phyloP scores from a whole-genome alignment of 495 filamentous ascomycete genomes.

The Tuber calosporum region DNA sequence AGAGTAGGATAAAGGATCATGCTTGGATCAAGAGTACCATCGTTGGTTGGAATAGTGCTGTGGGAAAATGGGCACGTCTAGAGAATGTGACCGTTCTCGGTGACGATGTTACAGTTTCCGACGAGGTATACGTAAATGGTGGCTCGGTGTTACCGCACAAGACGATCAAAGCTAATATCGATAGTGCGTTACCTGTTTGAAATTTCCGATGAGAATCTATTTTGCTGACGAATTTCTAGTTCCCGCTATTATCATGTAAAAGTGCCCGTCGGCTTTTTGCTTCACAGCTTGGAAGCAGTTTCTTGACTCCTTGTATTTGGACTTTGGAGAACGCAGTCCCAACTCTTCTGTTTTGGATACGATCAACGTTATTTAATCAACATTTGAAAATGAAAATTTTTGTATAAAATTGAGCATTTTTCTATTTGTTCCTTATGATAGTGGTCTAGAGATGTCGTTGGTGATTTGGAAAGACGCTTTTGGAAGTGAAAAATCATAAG shows the following conservation, averaged over 20 bases:
- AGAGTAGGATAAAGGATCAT: conserved; percentile 95
- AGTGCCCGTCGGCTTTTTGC: conserved; percentile 18
- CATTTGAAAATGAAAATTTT: background rate
- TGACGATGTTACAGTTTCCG: conserved; percentile 95
- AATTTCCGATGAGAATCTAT: background rate
- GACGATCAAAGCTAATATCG: conserved; percentile 97
- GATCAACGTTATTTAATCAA: background rate
- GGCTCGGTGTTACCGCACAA: conserved; percentile 95
- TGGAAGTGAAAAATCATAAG: background rate
- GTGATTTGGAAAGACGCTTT: background rate
- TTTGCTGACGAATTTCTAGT: conserved; percentile 44
- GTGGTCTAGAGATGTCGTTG: background rate
- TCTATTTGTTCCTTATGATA: background rate
- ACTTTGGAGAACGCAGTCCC: conserved; percentile 18
- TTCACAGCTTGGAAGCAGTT: conserved; percentile 9
- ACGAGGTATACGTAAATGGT: conserved; percentile 98
- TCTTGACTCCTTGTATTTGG: conserved; percentile 18
- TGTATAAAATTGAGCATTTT: background rate
- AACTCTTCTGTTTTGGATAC: conserved; percentile 27
- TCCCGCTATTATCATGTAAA: conserved; percentile 81
- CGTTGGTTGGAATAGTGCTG: conserved; percentile 96
- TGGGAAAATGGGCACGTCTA: conserved; percentile 90
- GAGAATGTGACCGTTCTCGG: conserved; percentile 97
- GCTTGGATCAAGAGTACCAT: conserved; percentile 99
- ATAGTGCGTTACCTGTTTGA: conserved; percentile 52